Percentiles rank a stretch among this genome's conserved stretches.
Evolutionary conservation across 1,139 yeast genomes (phyloP).

Genomic region (Saccharomyces hybrid): DNA sequence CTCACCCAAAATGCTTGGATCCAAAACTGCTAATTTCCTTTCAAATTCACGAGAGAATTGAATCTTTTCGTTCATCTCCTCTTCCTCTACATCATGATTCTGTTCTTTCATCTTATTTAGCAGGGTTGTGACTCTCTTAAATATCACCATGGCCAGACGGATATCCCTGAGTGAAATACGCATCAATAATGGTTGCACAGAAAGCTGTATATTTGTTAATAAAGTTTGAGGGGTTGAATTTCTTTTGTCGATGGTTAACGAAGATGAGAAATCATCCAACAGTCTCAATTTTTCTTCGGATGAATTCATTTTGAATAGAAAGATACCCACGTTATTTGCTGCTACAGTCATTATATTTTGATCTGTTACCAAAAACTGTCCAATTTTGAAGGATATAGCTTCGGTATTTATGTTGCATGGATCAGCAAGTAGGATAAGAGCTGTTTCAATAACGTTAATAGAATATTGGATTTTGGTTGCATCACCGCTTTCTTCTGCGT

Average conservation of each 20-base stretch:
- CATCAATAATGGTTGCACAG: conserved; percentile 73
- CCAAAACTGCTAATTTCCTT: conserved; percentile 50
- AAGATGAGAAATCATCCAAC: conserved; percentile 81
- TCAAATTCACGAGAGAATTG: conserved; percentile 57
- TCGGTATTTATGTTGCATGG: conserved; percentile 64
- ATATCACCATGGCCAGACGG: conserved; percentile 63
- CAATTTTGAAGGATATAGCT: conserved; percentile 85
- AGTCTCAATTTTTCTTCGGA: conserved; percentile 59
- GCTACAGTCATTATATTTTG: conserved; percentile 58
- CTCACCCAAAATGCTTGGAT: conserved; percentile 47
- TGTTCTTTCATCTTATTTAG: conserved; percentile 17
- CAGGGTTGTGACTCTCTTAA: conserved; percentile 62
- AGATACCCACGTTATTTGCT: conserved; percentile 80
- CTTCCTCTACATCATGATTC: conserved; percentile 5
- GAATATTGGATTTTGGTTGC: conserved; percentile 43
- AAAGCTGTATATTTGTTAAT: conserved; percentile 57
- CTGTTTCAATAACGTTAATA: conserved; percentile 36
- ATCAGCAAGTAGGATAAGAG: conserved; percentile 66
- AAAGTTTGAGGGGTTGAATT: conserved; percentile 52
- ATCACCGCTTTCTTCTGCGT: conserved; percentile 3
- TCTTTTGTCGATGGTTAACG: conserved; percentile 65
- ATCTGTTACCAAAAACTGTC: conserved; percentile 65
- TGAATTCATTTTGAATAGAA: conserved; percentile 66
- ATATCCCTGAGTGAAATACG: conserved; percentile 85
- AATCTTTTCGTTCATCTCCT: conserved; percentile 5